phyloP scores from a whole-genome alignment of 371 early-diverging fungal genomes.

The Apophysomyces sp. region DNA sequence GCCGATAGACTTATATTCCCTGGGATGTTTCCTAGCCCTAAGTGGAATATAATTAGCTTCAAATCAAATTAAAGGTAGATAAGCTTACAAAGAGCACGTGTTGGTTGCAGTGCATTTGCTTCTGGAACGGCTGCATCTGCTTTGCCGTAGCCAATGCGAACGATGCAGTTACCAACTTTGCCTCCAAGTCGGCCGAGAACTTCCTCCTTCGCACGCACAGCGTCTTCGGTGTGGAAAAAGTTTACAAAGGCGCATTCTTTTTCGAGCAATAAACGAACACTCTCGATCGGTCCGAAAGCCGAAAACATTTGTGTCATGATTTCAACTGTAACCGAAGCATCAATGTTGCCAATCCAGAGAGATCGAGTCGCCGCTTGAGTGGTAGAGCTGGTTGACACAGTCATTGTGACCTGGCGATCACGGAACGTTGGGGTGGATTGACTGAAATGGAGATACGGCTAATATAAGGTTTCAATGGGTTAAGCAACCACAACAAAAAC shows the following conservation, averaged over 20 bases:
- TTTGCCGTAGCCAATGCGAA: constrained; percentile 92
- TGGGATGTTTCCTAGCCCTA: constrained; percentile 95
- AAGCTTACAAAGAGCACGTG: constrained; percentile 49
- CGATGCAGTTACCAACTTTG: constrained; percentile 72
- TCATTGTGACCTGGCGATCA: constrained; percentile 17
- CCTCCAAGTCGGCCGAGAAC: constrained; percentile 79
- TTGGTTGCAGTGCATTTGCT: constrained; percentile 39
- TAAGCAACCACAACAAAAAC: too few relatives aligned
- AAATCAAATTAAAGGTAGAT: neutral
- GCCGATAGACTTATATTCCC: constrained; percentile 75
- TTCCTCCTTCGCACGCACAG: constrained; percentile 83
- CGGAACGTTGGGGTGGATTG: constrained; percentile 43
- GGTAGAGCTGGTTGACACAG: constrained; percentile 24
- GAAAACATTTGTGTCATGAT: constrained; percentile 83
- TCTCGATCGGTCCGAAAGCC: constrained; percentile 91
- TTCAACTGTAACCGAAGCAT: constrained; percentile 71
- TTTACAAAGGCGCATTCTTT: constrained; percentile 98
- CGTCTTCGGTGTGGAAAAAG: constrained; percentile 84
- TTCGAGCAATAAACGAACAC: constrained; percentile 89
- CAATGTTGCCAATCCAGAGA: constrained; percentile 95
- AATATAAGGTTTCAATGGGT: neutral
- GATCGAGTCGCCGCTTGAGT: constrained; percentile 73
- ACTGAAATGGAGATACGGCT: constrained; percentile 33
- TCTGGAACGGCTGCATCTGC: constrained; percentile 66
- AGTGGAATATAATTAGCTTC: neutral